Evolutionary conservation across 1,284 basidiomycete species (phyloP), one percentile per base, ranked within the genome.

Genomic region (Papiliotrema terrestris): DNA sequence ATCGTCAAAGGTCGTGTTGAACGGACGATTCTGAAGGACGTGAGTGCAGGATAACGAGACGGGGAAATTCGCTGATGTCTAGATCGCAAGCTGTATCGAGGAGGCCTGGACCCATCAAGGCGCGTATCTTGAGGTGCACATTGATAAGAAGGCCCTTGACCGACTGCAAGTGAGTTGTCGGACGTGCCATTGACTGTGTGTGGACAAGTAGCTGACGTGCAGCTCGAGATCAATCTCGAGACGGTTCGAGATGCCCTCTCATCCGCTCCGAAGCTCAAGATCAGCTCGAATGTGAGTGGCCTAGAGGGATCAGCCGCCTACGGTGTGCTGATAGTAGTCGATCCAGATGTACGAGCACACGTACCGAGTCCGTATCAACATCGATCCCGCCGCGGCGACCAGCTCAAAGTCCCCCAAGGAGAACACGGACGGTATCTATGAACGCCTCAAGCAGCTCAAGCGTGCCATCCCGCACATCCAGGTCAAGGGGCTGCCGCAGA

Each of bases 1-100:
- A 98, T 98, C 64, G 95, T 98, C 63, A 98, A 99, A 77, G 96
- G 89, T 13, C 84, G 96, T 47, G 79, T 99, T 53, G 96, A 99
- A 78, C 94, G 94, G 80, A 98, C 96, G 0, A 84, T 90, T 58
- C 80, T 99, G 9, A 91, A 93, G 62, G 96, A 98, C 78, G 91
- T 93, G 62, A 64, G 86, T 77, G 37, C 5, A 17, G 15, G 8
- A 25, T 19, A 19, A 5, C 6, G 29, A 5, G 29, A 11, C 11
- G 29, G 29, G 11, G 29, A 6, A 11, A 32, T 32, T 37, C 19
- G 9, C 14, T 23, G 45, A 56, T 58, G 51, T 57, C 6, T 32
- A 93, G 89, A 83, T 98, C 66, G 90, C 96, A 0, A 86, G 89
- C 35, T 84, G 95, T 17, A 83, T 99, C 35, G 96, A 98, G 72